Evolutionary conservation across 305 asterid genomes (phyloP), one percentile per base, ranked within the genome.

Genomic region (Vinca major): DNA sequence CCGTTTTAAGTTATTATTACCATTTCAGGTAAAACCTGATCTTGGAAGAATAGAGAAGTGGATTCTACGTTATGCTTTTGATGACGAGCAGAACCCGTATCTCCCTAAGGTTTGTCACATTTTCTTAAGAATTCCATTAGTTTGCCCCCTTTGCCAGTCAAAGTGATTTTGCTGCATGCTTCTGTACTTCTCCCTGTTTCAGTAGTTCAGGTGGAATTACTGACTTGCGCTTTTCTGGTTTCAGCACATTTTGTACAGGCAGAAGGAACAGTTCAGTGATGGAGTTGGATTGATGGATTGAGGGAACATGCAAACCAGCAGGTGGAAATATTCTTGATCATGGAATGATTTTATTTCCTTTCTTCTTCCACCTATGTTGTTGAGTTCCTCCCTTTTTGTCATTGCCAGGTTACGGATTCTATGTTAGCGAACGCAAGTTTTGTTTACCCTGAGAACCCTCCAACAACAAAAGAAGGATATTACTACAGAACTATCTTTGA

Each of bases 201-300:
- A 8, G 47, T 55, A 21, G 26, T 55, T 57, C 33, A 26, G 0
- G 33, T 26, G 33, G 33, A 26, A 26, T 26, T 26, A 26, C 33
- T 79, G 69, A 76, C 33, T 4, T 40, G 39, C 70, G 50, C 8
- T 47, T 75, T 57, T 41, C 21, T 74, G 67, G 74, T 74, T 81
- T 70, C 83, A 92, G 97, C 98, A 90, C 78, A 92, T 92, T 61
- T 76, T 92, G 82, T 92, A 88, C 81, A 87, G 98, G 82, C 98
- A 92, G 79, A 90, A 92, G 81, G 98, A 92, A 78, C 98, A 92
- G 82, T 92, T 92, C 85, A 92, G 98, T 70, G 98, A 92, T 74
- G 98, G 98, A 74, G 98, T 92, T 72, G 98, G 98, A 92, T 92
- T 73, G 97, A 92, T 80, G 96, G 98, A 71, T 79, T 92, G 82